phyloP scores from a whole-genome alignment of 2,329 filamentous ascomycete species.

The Ilyonectria robusta region DNA sequence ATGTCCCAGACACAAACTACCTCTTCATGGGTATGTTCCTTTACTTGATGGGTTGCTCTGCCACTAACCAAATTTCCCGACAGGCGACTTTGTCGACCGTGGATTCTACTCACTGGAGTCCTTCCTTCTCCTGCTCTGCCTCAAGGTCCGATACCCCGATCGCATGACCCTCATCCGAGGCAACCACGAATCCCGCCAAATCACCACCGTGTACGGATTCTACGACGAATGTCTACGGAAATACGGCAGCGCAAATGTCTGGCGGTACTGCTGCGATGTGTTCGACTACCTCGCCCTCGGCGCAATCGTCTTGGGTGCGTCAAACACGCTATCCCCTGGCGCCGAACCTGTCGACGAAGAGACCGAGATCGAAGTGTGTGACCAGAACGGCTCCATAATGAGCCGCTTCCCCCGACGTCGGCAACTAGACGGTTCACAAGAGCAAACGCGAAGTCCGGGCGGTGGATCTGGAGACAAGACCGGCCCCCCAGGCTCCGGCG shows the following conservation, averaged over 20 bases:
- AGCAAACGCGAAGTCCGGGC: conserved; percentile 47
- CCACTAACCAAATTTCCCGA: conserved; percentile 29
- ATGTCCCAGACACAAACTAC: conserved; percentile 96
- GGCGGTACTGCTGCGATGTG: conserved; percentile 97
- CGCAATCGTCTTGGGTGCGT: conserved; percentile 90
- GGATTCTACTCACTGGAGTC: conserved; percentile 98
- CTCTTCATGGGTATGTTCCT: conserved; percentile 86
- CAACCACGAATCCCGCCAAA: conserved; percentile 96
- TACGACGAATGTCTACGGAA: conserved; percentile 98
- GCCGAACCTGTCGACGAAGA: conserved; percentile 75
- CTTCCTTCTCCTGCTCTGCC: conserved; percentile 92
- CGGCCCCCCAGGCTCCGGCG: conserved; percentile 85
- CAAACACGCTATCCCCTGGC: conserved; percentile 70
- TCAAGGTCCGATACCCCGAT: conserved; percentile 97
- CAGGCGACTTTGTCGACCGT: conserved; percentile 96
- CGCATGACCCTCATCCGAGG: conserved; percentile 96
- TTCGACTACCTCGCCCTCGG: conserved; percentile 97
- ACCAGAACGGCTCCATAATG: conserved; percentile 84
- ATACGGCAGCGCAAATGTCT: conserved; percentile 96
- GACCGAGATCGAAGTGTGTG: conserved; percentile 93
- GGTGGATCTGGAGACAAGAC: conserved; percentile 55
- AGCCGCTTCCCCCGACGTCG: conserved; percentile 75
- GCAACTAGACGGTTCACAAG: conserved; percentile 44
- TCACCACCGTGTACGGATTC: conserved; percentile 97
- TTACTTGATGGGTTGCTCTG: background rate